phyloP scores from a whole-genome alignment of 2,329 filamentous ascomycete genomes.

The Fusarium chuoi region DNA sequence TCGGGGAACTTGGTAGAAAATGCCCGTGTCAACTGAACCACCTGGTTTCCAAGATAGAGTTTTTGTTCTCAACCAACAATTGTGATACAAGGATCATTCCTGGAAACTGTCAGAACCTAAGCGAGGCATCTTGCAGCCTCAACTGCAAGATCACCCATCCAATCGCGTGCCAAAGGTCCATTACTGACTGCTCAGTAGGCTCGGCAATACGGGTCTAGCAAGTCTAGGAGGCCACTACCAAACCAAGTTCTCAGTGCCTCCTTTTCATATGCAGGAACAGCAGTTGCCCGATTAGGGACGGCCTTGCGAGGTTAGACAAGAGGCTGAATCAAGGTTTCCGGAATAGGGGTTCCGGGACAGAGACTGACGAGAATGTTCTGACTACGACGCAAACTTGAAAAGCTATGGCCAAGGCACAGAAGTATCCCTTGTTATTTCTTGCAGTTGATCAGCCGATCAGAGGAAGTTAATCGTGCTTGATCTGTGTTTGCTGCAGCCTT shows the following conservation, averaged over 20 bases:
- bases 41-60: neutral
- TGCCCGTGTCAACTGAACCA: neutral
- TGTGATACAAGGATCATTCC: neutral
- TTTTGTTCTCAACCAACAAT: neutral
- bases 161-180: neutral
- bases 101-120: neutral
- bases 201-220: neutral
- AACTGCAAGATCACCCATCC: neutral
- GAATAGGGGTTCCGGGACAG: neutral
- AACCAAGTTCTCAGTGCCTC: neutral
- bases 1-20: neutral
- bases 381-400: neutral
- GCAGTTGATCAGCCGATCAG: neutral
- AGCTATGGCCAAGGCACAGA: neutral
- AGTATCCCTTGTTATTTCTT: neutral
- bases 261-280: neutral
- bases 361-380: neutral
- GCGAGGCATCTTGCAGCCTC: neutral
- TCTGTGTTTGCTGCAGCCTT: neutral
- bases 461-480: neutral
- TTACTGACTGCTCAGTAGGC: neutral
- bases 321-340: neutral
- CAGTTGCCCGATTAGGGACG: neutral
- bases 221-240: neutral
- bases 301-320: neutral